Base-by-base conservation (phyloP, 352 stramenopile species). In the Pythium phragmiticola region DNA sequence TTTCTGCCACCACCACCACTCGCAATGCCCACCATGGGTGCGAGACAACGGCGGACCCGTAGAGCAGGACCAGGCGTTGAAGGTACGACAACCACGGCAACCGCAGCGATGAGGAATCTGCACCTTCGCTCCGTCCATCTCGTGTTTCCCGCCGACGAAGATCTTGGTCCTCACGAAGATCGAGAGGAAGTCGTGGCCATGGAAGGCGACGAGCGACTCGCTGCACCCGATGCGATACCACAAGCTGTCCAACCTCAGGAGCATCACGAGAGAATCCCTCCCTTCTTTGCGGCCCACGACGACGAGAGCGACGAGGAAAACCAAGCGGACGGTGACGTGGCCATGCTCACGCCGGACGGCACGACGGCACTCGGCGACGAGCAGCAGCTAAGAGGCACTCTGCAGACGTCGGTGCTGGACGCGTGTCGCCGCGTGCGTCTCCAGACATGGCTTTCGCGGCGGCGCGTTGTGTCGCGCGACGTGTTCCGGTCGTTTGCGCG, bases 401-500 rank as follows among this genome's bases (percentile, higher is more conserved):
- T 37, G 17, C 23, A 19, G 30, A 8, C 34, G 33, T 49, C 56
- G 28, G 19, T 55, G 0, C 21, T 53, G 0, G 51, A 54, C 7
- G 42, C 50, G 11, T 58, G 48, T 28, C 2, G 65, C 43, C 69
- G 66, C 30, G 52, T 75, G 7, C 61, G 59, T 4, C 43, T 79
- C 17, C 26, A 48, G 7, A 55, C 57, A n/a, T 92, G 83, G 80
- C 67, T 89, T 23, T 36, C 59, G 0, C 66, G 62, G 8, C 68
- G 72, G 26, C 42, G 65, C 6, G 57, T 61, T 2, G 63, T 87
- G 17, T 66, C 75, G 63, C 12, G 76, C 80, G 51, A 53, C 41
- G 72, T 68, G 17, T 63, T 91, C 43, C 76, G 74, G 2, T 87
- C 78, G 6, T 83, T 90, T 51, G 56, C 86, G 33, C 68, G 74